phyloP scores from a whole-genome alignment of 2,329 filamentous ascomycete genomes.

The Botrytis squamosa region DNA sequence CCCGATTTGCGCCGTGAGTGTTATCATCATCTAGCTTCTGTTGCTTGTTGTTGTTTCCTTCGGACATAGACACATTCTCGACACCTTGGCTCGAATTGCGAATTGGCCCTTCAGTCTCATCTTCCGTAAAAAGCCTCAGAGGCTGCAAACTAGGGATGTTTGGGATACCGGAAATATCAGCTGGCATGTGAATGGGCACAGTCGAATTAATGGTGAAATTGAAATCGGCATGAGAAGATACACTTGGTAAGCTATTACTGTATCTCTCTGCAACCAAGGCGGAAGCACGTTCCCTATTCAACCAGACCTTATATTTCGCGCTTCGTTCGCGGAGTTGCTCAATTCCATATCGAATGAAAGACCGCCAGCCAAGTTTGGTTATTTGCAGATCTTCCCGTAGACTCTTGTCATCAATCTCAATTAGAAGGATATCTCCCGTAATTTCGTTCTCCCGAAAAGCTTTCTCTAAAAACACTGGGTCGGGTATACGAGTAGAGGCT shows the following conservation, averaged over 20 bases:
- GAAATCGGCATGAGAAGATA: constrained; percentile 2
- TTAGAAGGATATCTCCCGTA: constrained; percentile 31
- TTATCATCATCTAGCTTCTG: constrained; percentile 5
- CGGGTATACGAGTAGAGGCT: constrained; percentile 43
- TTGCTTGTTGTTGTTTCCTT: constrained; percentile 4
- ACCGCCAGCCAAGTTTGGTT: constrained; percentile 29
- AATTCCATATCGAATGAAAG: constrained; percentile 55
- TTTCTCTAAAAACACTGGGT: constrained; percentile 52
- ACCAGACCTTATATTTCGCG: constrained; percentile 44
- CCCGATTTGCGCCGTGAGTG: background rate
- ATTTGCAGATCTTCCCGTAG: constrained; percentile 34
- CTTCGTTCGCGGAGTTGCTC: constrained; percentile 54
- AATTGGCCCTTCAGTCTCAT: background rate
- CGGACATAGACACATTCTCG: background rate
- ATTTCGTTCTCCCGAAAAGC: constrained; percentile 61
- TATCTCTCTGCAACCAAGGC: background rate
- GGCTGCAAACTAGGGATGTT: constrained; percentile 2
- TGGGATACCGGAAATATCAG: background rate
- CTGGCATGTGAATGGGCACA: constrained; percentile 10
- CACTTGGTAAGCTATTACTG: background rate
- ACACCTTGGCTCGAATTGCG: background rate
- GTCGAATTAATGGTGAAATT: constrained; percentile 20
- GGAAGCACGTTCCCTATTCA: background rate
- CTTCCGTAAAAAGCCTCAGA: background rate
- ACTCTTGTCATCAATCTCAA: constrained; percentile 29